Percentiles rank a stretch among this genome's conserved stretches.
Evolutionary conservation across 2,329 filamentous ascomycete species (phyloP).

Genomic region (Neoascochyta sp.): DNA sequence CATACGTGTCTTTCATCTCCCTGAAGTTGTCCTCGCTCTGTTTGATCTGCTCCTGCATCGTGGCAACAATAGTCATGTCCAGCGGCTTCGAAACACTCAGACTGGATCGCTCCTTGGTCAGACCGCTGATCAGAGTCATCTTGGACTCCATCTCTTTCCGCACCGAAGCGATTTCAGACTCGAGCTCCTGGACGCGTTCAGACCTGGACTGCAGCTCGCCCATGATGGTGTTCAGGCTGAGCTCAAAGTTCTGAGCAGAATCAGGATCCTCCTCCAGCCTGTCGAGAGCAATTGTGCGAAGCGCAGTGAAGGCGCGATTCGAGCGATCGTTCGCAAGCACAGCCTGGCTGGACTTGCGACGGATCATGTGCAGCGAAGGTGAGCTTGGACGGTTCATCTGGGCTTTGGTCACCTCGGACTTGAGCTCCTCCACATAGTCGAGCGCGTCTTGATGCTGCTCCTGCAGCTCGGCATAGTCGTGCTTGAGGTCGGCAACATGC

Average conservation of each 20-base stretch:
- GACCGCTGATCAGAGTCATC: slow-evolving; percentile 89
- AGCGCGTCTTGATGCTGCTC: slow-evolving; percentile 76
- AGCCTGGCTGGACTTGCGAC: slow-evolving; percentile 88
- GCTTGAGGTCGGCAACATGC: slow-evolving; percentile 66
- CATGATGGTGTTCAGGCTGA: slow-evolving; percentile 88
- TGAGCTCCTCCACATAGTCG: slow-evolving; percentile 85
- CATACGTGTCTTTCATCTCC: slow-evolving; percentile 68
- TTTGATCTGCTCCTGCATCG: slow-evolving; percentile 81
- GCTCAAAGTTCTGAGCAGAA: slow-evolving; percentile 84
- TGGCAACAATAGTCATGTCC: slow-evolving; percentile 86
- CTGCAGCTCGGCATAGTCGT: slow-evolving; percentile 80
- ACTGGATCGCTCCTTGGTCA: slow-evolving; percentile 89
- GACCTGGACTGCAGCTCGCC: slow-evolving; percentile 83
- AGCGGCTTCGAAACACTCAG: slow-evolving; percentile 75
- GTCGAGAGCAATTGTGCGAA: slow-evolving; percentile 83
- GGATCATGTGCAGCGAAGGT: slow-evolving; percentile 71
- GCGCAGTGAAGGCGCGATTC: slow-evolving; percentile 82
- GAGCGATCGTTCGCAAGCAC: slow-evolving; percentile 84
- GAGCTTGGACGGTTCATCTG: slow-evolving; percentile 61
- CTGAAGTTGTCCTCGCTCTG: slow-evolving; percentile 77
- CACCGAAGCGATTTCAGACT: slow-evolving; percentile 74
- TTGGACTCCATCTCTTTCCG: slow-evolving; percentile 98
- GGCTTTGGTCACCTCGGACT: slow-evolving; percentile 78
- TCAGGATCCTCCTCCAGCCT: slow-evolving; percentile 81
- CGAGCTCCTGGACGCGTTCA: slow-evolving; percentile 84